Percentiles rank a stretch among this genome's conserved stretches.
Evolutionary conservation across 805 yeast genomes (phyloP).

Genomic region (Pichia ethanolica): DNA sequence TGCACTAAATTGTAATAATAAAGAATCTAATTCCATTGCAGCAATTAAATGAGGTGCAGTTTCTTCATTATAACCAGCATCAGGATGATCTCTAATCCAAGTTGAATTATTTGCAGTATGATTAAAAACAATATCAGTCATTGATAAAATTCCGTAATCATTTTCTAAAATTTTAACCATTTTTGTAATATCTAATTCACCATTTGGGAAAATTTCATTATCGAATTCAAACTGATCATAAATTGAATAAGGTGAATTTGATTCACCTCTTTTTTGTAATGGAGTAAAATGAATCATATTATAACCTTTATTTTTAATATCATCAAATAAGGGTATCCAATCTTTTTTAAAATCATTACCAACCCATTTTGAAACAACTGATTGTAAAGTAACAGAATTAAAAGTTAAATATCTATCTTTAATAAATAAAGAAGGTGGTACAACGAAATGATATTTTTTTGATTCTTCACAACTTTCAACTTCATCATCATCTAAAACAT

Average conservation of each 20-base stretch:
- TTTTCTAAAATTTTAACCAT: conserved; percentile 45
- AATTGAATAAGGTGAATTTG: conserved; percentile 90
- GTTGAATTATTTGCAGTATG: conserved; percentile 88
- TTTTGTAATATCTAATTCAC: conserved; percentile 43
- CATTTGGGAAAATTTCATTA: conserved; percentile 47
- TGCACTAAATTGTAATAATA: conserved; percentile 58
- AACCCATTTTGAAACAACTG: conserved; percentile 88
- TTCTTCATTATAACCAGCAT: conserved; percentile 74
- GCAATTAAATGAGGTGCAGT: conserved; percentile 86
- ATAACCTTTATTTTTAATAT: conserved; percentile 68
- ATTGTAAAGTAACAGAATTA: conserved; percentile 73
- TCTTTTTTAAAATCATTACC: conserved; percentile 45
- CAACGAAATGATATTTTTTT: conserved; percentile 62
- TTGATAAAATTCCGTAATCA: conserved; percentile 56
- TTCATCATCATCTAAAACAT: conserved; percentile 24
- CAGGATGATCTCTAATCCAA: conserved; percentile 86
- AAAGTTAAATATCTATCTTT: conserved; percentile 54
- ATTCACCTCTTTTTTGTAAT: conserved; percentile 78
- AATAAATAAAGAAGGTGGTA: conserved; percentile 65
- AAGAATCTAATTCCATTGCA: conserved; percentile 77
- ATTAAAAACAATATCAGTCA: conserved; percentile 90
- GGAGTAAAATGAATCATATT: conserved; percentile 97
- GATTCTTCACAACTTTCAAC: conserved; percentile 36
- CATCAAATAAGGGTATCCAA: conserved; percentile 63
- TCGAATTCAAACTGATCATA: conserved; percentile 80